A percentile compares a stretch with the other conserved stretches of the same genome.
phyloP scores from a whole-genome alignment of 441 rosid genomes.

The Gossypium schwendimanii region DNA sequence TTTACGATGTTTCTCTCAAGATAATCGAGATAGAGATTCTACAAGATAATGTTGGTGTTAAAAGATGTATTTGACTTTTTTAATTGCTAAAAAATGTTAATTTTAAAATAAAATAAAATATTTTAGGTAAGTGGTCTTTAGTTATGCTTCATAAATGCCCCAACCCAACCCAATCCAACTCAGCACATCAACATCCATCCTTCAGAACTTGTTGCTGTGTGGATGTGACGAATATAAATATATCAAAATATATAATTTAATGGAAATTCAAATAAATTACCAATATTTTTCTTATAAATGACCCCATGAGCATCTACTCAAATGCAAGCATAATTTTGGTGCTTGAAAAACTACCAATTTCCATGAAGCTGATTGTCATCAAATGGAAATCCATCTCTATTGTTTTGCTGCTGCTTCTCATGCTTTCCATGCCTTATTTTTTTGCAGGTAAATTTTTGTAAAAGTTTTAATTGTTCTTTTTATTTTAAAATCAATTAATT shows the following conservation, averaged over 20 bases:
- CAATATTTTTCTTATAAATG: no score
- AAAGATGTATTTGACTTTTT: no score
- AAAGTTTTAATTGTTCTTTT: neutral
- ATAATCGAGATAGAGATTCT: no score
- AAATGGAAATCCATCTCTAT: conserved; percentile 7
- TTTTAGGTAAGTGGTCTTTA: neutral
- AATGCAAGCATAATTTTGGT: neutral
- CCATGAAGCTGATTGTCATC: conserved; percentile 15
- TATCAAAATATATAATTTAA: no score
- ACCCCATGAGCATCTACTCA: no score
- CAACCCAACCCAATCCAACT: neutral
- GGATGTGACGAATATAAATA: neutral
- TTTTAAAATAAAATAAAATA: neutral
- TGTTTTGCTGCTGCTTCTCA: conserved; percentile 14
- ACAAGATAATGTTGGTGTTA: no score
- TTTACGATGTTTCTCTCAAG: no score
- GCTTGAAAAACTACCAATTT: neutral
- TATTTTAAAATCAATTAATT: neutral
- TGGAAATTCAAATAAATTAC: no score
- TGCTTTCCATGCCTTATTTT: conserved; percentile 5
- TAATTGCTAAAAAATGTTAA: no score
- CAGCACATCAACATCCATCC: neutral
- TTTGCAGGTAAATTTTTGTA: neutral
- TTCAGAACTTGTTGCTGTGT: neutral
- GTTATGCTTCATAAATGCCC: conserved; percentile 5